Base-by-base conservation (phyloP, 176 grass and related monocot genomes). In the Triticum monococcum region DNA sequence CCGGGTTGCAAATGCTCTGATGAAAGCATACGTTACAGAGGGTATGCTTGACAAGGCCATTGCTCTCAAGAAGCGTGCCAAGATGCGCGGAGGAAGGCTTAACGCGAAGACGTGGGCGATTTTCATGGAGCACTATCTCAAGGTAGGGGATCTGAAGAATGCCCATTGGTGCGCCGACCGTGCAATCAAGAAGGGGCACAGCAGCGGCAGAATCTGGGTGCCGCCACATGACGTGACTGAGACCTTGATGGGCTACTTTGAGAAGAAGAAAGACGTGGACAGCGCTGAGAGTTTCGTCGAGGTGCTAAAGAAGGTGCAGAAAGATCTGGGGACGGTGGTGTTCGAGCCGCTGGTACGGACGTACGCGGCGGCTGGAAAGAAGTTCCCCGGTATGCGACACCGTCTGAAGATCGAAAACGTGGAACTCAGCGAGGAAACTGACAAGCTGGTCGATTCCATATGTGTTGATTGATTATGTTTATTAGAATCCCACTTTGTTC, bases 61-160 rank as follows among this genome's bases (percentile, higher is more conserved):
- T 35, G 87, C 86, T 75, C 48, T 94, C 28, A 96, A 96, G 87
- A 90, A 96, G 87, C 84, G 25, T 36, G 94, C 97, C 38, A 94
- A 96, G 65, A 87, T 84, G 81, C 90, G 85, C 7, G 93, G 96
- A 22, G 93, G 93, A 78, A 94, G 93, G 75, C 90, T 87, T 22
- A 98, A 98, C 22, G 82, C 94, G 13, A 96, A 98, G 93, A 91
- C 94, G 22, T 98, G 97, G 97, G 90, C 94, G 66, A 91, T 98
- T 36, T 96, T 96, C 80, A 92, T 98, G 97, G 84, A 96, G 20
- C 85, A 96, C 84, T 87, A 94, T 88, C 84, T 98, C 48, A 85
- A 92, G 71, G 82, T 75, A 36, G 86, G 86, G 46, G 89, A 98
- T 88, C 74, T 98, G 35, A 94, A 94, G 85, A 98, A 91, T 90